Conservation (phyloP, 768 basidiomycete species). For the Auricularia sp. region DNA sequence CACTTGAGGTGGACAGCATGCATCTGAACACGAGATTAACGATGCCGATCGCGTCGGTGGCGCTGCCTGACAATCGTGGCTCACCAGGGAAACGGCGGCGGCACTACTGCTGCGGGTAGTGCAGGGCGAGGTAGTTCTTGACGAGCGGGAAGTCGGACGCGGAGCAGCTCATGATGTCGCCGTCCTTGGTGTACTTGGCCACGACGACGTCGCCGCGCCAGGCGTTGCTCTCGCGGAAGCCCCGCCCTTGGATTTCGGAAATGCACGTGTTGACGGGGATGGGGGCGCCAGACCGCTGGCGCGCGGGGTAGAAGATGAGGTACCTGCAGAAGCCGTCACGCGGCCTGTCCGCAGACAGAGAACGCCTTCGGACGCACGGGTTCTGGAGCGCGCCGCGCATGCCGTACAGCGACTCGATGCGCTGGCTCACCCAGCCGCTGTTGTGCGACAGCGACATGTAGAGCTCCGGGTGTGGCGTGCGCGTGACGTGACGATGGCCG, state of each 20-base stretch:
- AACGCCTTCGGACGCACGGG: slow-evolving; percentile 24
- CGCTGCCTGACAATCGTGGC: no score
- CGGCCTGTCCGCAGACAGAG: neutral
- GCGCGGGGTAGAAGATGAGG: slow-evolving; percentile 66
- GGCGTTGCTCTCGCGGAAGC: slow-evolving; percentile 50
- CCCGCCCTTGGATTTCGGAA: slow-evolving; percentile 59
- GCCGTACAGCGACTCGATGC: slow-evolving; percentile 21
- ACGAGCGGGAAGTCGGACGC: slow-evolving; percentile 79
- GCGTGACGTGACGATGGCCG: slow-evolving; percentile 22
- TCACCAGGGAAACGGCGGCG: neutral
- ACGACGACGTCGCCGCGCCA: slow-evolving; percentile 78
- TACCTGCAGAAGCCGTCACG: slow-evolving; percentile 27
- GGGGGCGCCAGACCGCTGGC: slow-evolving; percentile 71
- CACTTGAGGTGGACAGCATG: neutral
- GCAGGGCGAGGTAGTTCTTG: slow-evolving; percentile 52
- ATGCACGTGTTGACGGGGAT: slow-evolving; percentile 74
- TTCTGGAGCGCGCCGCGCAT: slow-evolving; percentile 72
- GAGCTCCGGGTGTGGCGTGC: slow-evolving; percentile 75
- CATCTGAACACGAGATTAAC: neutral
- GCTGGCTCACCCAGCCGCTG: slow-evolving; percentile 29
- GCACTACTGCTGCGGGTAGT: neutral
- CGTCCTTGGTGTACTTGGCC: slow-evolving; percentile 53
- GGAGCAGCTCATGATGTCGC: slow-evolving; percentile 56
- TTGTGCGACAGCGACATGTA: slow-evolving; percentile 66
- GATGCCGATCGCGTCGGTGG: no score